phyloP scores from a whole-genome alignment of 1,284 basidiomycete genomes.

The Inonotus hispidus region DNA sequence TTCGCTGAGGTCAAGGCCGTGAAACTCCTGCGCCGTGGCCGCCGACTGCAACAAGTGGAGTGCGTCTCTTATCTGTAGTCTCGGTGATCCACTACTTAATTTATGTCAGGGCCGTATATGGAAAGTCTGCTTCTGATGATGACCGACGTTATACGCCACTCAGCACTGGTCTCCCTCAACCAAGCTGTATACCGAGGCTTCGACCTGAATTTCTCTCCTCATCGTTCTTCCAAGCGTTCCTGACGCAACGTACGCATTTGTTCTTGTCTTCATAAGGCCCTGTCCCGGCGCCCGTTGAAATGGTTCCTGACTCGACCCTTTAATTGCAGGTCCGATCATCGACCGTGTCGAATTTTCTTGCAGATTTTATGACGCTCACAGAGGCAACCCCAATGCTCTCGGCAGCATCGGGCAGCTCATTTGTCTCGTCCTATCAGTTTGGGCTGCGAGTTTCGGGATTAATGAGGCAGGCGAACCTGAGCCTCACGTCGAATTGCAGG shows the following conservation, averaged over 20 bases:
- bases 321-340: slow-evolving; percentile 56
- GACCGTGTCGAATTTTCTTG: slow-evolving; percentile 71
- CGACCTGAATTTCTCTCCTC: slow-evolving; percentile 77
- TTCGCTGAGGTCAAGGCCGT: slow-evolving; percentile 85
- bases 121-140: slow-evolving; percentile 44
- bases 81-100: neutral
- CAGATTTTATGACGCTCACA: slow-evolving; percentile 56
- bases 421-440: slow-evolving; percentile 68
- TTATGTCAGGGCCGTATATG: slow-evolving; percentile 35
- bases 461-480: slow-evolving; percentile 63
- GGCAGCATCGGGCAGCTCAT: slow-evolving; percentile 58
- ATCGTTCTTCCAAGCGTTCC: slow-evolving; percentile 76
- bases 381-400: slow-evolving; percentile 51
- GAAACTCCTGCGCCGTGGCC: slow-evolving; percentile 76
- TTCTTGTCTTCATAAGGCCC: slow-evolving; percentile 1
- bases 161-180: slow-evolving; percentile 22
- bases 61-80: slow-evolving; percentile 24
- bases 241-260: slow-evolving; percentile 64
- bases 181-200: slow-evolving; percentile 60
- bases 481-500: slow-evolving; percentile 30
- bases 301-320: slow-evolving; percentile 8
- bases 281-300: slow-evolving; percentile 22
- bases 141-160: slow-evolving; percentile 20
- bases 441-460: slow-evolving; percentile 83
- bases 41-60: slow-evolving; percentile 79